Percentiles rank a stretch among this genome's conserved stretches.
phyloP scores from a whole-genome alignment of 495 filamentous ascomycete species.

The Penicillium goetzii region DNA sequence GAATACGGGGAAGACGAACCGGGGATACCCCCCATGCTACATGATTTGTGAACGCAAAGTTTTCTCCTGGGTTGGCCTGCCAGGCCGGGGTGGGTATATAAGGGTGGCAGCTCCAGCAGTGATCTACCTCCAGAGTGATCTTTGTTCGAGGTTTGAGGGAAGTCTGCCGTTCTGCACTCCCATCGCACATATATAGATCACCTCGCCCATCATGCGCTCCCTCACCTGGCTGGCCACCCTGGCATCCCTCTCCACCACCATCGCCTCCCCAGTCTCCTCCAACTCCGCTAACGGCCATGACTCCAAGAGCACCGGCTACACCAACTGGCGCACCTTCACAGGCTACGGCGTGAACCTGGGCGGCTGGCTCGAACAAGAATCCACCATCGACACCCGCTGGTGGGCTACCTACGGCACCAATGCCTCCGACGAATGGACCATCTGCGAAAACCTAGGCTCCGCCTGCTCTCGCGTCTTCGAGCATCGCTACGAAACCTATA shows the following conservation, averaged over 20 bases:
- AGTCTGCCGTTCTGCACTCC: background rate
- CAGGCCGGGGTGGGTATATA: background rate
- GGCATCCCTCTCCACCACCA: background rate
- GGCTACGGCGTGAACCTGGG: conserved; percentile 39
- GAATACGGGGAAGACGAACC: conserved; percentile 12
- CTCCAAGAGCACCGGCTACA: conserved; percentile 18
- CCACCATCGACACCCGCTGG: conserved; percentile 35
- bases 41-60: background rate
- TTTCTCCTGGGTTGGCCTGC: background rate
- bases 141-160: background rate
- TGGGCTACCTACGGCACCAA: conserved; percentile 29
- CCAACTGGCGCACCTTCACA: conserved; percentile 35
- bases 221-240: background rate
- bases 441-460: conserved; percentile 31
- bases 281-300: conserved; percentile 6
- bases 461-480: conserved; percentile 33
- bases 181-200: background rate
- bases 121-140: background rate
- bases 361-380: conserved; percentile 42
- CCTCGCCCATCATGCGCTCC: background rate
- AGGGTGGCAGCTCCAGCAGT: background rate
- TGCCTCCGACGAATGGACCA: conserved; percentile 37
- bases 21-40: background rate
- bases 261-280: conserved; percentile 5
- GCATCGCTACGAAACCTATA: conserved; percentile 36